A percentile compares a stretch with the other conserved stretches of the same genome.
These are phyloP conservation scores for Prosopis cineraria DNA, from an alignment of 306 rosid genomes.

Conservation along the genomic window DNA sequence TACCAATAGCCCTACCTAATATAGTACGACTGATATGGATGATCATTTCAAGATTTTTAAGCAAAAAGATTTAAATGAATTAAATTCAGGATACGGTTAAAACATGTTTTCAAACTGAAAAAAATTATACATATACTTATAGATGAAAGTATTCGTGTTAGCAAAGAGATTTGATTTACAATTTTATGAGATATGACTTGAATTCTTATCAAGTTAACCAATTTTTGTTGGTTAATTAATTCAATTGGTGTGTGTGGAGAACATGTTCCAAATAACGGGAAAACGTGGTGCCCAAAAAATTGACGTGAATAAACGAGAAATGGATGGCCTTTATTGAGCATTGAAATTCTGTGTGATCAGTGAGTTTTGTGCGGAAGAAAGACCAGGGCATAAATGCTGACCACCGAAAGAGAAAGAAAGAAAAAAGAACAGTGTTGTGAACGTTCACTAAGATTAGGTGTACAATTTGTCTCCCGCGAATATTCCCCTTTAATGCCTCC, in stretches of 20 bases:
- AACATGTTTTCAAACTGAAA: too few relatives aligned
- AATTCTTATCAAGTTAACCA: too few relatives aligned
- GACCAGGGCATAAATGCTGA: not conserved
- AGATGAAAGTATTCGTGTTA: too few relatives aligned
- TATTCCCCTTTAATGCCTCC: conserved; percentile 37
- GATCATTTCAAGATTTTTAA: not conserved
- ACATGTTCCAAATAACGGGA: not conserved
- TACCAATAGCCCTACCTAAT: not conserved
- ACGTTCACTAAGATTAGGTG: conserved; percentile 31
- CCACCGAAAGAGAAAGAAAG: not conserved
- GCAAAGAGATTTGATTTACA: too few relatives aligned
- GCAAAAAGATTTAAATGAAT: too few relatives aligned
- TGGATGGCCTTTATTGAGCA: not conserved
- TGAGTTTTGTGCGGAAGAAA: not conserved
- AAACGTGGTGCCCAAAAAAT: not conserved
- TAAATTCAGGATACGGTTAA: too few relatives aligned
- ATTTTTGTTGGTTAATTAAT: too few relatives aligned
- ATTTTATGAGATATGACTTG: too few relatives aligned
- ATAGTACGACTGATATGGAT: not conserved
- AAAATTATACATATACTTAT: too few relatives aligned
- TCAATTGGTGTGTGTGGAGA: not conserved
- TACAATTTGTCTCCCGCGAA: conserved; percentile 34
- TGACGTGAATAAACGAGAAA: not conserved
- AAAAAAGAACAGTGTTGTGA: conserved; percentile 14
- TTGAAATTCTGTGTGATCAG: not conserved